Percentiles rank a stretch among this genome's conserved stretches.
These are phyloP conservation scores for Paracoccidioides brasiliensis DNA, from an alignment of 2,329 filamentous ascomycete genomes.

Conservation along the genomic window DNA sequence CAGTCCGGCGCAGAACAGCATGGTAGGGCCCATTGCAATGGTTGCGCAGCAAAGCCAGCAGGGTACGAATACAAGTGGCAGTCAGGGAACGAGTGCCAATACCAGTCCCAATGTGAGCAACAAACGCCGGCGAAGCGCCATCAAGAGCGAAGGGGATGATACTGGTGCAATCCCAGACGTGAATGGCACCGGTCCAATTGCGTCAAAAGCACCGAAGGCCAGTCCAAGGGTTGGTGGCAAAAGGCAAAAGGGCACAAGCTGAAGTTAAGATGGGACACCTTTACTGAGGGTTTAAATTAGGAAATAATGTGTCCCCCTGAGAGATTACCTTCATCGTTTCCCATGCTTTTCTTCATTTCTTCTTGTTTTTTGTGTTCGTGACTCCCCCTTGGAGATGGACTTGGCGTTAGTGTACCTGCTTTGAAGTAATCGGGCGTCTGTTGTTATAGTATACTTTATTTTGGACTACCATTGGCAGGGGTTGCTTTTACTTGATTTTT, in stretches of 20 bases:
- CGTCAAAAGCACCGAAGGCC: constrained; percentile 31
- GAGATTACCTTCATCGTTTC: constrained; percentile 1
- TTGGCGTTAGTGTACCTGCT: not conserved
- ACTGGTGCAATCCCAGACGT: constrained; percentile 31
- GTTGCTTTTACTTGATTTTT: constrained; percentile 7
- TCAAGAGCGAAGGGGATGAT: constrained; percentile 47
- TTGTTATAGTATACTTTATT: not conserved
- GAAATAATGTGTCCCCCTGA: not conserved
- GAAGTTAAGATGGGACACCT: not conserved
- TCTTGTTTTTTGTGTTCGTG: not conserved
- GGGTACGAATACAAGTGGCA: constrained; percentile 40
- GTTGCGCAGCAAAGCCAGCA: constrained; percentile 44
- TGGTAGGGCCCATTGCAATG: constrained; percentile 39
- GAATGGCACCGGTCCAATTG: constrained; percentile 32
- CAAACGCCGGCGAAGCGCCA: constrained; percentile 48
- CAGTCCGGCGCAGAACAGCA: constrained; percentile 34
- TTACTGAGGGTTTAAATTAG: not conserved
- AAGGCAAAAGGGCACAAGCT: constrained; percentile 31
- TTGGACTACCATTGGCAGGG: not conserved
- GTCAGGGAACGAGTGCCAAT: constrained; percentile 42
- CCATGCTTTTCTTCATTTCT: not conserved
- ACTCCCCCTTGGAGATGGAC: not conserved
- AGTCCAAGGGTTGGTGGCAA: constrained; percentile 35
- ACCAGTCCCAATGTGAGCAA: constrained; percentile 49
- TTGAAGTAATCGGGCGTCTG: not conserved